Evolutionary conservation across 2,329 filamentous ascomycete species (phyloP).

Genomic region (Orbilia oligospora): DNA sequence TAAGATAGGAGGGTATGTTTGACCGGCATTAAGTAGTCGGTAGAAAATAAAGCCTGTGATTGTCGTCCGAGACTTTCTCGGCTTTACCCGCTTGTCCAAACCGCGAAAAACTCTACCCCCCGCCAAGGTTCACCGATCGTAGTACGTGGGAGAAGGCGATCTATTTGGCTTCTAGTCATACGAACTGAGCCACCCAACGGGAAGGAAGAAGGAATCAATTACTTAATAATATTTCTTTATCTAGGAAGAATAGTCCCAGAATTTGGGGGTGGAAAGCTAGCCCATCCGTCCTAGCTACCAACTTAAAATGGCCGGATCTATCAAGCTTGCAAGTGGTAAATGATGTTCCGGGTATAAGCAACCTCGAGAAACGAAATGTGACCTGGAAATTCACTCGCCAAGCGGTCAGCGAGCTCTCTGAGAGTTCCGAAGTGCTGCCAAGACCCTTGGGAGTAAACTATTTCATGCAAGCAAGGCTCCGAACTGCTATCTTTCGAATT

Average conservation of each 20-base stretch:
- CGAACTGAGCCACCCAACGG: not conserved
- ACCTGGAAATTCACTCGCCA: slow-evolving; percentile 21
- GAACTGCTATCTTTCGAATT: slow-evolving; percentile 24
- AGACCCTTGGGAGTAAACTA: not conserved
- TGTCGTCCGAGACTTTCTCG: slow-evolving; percentile 5
- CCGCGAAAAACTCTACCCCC: not conserved
- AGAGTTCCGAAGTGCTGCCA: slow-evolving; percentile 27
- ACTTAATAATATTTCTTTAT: slow-evolving; percentile 11
- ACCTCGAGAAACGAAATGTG: not conserved
- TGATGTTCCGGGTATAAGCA: not conserved
- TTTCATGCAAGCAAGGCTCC: slow-evolving; percentile 27
- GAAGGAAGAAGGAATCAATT: slow-evolving; percentile 14
- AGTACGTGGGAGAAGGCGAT: not conserved
- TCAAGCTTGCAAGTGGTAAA: not conserved
- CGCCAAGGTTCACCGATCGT: not conserved
- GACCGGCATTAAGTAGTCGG: not conserved
- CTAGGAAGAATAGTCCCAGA: not conserved
- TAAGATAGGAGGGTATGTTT: not conserved
- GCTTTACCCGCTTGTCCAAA: not conserved
- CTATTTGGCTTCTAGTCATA: not conserved
- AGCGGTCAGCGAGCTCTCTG: slow-evolving; percentile 10
- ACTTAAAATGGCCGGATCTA: not conserved
- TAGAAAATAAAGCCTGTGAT: not conserved
- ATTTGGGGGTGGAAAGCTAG: not conserved
- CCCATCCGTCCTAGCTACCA: not conserved